phyloP scores from a whole-genome alignment of 78 protist genomes.

The Chrysochromulina parva region DNA sequence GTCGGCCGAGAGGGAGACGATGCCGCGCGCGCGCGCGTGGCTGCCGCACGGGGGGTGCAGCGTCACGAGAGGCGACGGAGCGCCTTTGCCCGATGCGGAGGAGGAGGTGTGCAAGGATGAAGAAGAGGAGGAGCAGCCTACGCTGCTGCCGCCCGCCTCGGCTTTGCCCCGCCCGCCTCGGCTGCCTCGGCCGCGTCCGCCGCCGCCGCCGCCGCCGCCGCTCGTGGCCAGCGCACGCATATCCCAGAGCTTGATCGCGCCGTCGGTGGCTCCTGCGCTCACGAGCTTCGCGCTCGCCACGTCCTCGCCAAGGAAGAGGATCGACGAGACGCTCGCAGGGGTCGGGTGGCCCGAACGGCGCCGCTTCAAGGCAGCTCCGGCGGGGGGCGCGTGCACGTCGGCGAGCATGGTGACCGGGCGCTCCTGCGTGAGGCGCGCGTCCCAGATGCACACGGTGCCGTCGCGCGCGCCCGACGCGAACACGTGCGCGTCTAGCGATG shows the following conservation, averaged over 20 bases:
- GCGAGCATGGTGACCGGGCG: neutral
- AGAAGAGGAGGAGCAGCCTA: too few relatives aligned
- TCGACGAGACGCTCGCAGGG: too few relatives aligned
- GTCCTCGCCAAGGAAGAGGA: constrained; percentile 5
- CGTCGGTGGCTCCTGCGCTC: constrained; percentile 30
- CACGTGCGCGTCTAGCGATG: neutral
- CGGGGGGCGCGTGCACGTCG: neutral
- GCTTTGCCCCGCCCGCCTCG: neutral
- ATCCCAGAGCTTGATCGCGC: constrained; percentile 43
- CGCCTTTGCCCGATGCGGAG: too few relatives aligned
- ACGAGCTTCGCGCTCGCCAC: neutral
- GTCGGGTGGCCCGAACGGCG: too few relatives aligned
- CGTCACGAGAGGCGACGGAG: neutral
- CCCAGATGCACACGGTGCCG: neutral
- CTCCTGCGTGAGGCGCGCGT: neutral
- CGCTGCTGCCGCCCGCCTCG: too few relatives aligned
- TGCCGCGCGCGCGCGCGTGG: neutral
- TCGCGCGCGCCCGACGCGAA: constrained; percentile 33
- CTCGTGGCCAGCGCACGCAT: too few relatives aligned
- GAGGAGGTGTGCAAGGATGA: too few relatives aligned
- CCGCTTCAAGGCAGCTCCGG: neutral
- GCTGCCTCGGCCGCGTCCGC: neutral
- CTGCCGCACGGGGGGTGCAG: neutral
- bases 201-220: neutral
- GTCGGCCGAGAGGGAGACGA: neutral